These are phyloP conservation scores for Aureobasidium leucospermi DNA, from an alignment of 2,329 filamentous ascomycete species.

Conservation along the genomic window DNA sequence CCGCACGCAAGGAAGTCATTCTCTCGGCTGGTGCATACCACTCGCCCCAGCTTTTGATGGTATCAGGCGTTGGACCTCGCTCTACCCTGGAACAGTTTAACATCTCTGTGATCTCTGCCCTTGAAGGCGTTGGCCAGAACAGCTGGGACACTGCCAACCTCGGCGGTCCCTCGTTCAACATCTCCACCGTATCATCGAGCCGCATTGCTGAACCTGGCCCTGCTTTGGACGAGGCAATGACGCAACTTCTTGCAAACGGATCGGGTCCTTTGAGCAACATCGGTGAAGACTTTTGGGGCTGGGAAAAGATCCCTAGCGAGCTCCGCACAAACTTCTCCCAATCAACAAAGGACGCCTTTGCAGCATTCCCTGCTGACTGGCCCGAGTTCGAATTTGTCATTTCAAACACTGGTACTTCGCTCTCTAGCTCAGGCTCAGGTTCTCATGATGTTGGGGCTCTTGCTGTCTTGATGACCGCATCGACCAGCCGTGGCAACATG, in stretches of 20 bases:
- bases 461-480: neutral
- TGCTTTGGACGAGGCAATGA: neutral
- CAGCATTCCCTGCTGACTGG: conserved; percentile 5
- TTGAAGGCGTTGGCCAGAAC: conserved; percentile 8
- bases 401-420: neutral
- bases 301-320: conserved; percentile 1
- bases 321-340: neutral
- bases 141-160: neutral
- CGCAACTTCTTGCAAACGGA: neutral
- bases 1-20: conserved; percentile 27
- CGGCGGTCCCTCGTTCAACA: neutral
- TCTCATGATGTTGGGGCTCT: neutral
- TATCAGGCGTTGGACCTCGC: conserved; percentile 24
- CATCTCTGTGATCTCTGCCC: conserved; percentile 21
- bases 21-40: conserved; percentile 24
- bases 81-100: conserved; percentile 31
- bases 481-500: conserved; percentile 4
- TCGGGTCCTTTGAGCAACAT: neutral
- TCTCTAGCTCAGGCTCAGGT: neutral
- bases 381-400: conserved; percentile 3
- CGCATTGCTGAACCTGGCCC: neutral
- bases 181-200: neutral
- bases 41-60: conserved; percentile 27
- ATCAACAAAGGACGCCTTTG: neutral
- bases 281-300: neutral